phyloP scores from a whole-genome alignment of 2,329 filamentous ascomycete genomes.

The Beauveria asiatica region DNA sequence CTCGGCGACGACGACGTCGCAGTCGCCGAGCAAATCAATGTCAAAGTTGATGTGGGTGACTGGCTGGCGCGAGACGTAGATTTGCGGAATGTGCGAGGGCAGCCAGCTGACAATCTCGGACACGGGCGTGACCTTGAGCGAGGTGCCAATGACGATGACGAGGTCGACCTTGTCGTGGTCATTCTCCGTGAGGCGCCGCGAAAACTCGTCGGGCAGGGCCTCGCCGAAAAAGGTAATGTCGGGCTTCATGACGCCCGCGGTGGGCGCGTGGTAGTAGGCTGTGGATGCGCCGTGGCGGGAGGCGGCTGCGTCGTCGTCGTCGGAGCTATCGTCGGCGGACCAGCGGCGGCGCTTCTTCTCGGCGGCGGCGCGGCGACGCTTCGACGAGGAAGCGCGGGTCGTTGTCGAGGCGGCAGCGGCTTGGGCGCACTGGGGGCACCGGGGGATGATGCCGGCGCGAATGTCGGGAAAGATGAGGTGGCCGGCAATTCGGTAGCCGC shows the following conservation, averaged over 20 bases:
- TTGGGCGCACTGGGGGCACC: conserved; percentile 63
- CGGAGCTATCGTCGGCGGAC: conserved; percentile 28
- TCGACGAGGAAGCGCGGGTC: conserved; percentile 22
- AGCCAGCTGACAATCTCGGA: conserved; percentile 81
- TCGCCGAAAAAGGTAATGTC: conserved; percentile 99
- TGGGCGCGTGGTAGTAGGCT: conserved; percentile 46
- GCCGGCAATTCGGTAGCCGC: conserved; percentile 63
- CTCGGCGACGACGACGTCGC: conserved; percentile 82
- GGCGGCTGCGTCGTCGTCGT: conserved; percentile 22
- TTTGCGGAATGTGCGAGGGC: conserved; percentile 73
- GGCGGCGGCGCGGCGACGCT: conserved; percentile 27
- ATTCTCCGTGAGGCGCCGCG: conserved; percentile 66
- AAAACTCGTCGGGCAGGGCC: conserved; percentile 75
- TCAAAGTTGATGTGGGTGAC: conserved; percentile 91
- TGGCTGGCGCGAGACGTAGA: conserved; percentile 80
- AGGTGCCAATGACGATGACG: conserved; percentile 92
- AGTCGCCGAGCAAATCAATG: conserved; percentile 91
- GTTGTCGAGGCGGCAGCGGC: conserved; percentile 31
- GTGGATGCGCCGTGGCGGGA: conserved; percentile 33
- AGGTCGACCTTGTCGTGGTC: conserved; percentile 78
- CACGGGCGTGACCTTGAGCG: conserved; percentile 90
- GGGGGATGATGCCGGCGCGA: conserved; percentile 64
- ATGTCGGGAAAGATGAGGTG: conserved; percentile 75
- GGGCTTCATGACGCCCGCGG: conserved; percentile 82
- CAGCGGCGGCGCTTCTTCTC: conserved; percentile 27